Evolutionary conservation across 192 early-diverging fungal genomes (phyloP), one percentile per base, ranked within the genome.

Genomic region (Backusella luteola): DNA sequence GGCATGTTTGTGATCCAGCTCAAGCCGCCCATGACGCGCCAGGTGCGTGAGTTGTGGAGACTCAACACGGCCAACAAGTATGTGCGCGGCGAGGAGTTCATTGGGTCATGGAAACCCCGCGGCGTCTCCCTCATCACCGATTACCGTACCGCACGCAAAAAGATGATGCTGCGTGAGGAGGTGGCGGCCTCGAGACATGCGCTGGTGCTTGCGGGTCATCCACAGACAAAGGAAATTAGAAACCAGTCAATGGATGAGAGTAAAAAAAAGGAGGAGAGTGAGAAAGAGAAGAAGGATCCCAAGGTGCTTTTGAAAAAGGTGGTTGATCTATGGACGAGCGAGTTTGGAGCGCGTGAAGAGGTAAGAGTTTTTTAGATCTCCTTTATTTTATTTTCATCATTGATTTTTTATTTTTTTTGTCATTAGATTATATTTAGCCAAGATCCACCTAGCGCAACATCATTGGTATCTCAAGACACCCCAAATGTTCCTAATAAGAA

Each of bases 1-100:
- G 87, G 90, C 2, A 75, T 94, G 49, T 94, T 93, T 69, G 76
- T 89, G 2, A 77, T 94, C 1, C 87, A 84, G 2, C 85, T 93
- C 2, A 85, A 83, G 36, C 89, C 91, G 3, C 85, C 87, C 19
- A 78, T 85, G 67, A 80, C 84, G 5, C 81, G 85, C 36, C 85
- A 87, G 36, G 78, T 84, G 14, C 80, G 82, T 4, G 88, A 89
- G 11, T 69, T 94, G 11, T 94, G 93, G 93, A 81, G 90, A 7
- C 77, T 91, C 32, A 91, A 91, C 75, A 91, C 91, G 0, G 89
- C 86, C 32, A 85, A 87, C 26, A 88, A 90, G 75, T 93, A 93
- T 76, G 91, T 94, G 14, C 88, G 93, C 5, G 93, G 92, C 44
- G 89, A 93, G 69, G 93, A 94, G 52, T 83, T 89, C 14, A 79